Percentiles rank a stretch among this genome's conserved stretches.
Evolutionary conservation across 208 protist species (phyloP).

Genomic region (Trypanosoma melophagium): DNA sequence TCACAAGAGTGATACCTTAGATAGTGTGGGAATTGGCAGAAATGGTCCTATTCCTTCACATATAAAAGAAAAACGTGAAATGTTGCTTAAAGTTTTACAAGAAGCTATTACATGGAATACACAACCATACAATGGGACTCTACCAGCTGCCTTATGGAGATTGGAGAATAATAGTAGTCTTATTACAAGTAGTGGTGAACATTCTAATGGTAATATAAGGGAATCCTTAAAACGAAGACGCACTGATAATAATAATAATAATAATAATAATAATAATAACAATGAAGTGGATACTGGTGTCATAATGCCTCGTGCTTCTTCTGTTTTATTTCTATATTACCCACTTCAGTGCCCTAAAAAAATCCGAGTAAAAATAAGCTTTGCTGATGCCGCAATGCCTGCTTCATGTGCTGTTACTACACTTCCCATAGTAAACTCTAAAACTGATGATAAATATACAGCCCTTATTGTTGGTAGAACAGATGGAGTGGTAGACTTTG

Average conservation of each 20-base stretch:
- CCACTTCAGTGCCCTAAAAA: constrained; percentile 35
- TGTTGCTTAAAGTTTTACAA: constrained; percentile 45
- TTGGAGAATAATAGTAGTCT: background rate
- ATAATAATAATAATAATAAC: background rate
- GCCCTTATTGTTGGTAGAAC: constrained; percentile 56
- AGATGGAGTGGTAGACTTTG: constrained; percentile 65
- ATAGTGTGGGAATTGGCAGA: constrained; percentile 13
- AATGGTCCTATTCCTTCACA: constrained; percentile 26
- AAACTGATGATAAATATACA: background rate
- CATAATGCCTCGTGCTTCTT: background rate
- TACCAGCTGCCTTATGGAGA: constrained; percentile 44
- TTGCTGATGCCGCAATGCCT: constrained; percentile 28
- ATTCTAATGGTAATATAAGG: background rate
- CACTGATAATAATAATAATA: constrained; percentile 1
- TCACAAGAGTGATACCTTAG: constrained; percentile 30
- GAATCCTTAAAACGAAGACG: background rate
- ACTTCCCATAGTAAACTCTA: background rate
- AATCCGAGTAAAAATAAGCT: constrained; percentile 34
- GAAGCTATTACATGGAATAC: constrained; percentile 50
- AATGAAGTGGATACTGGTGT: background rate
- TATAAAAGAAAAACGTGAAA: constrained; percentile 36
- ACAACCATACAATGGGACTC: constrained; percentile 47
- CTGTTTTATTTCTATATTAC: constrained; percentile 28
- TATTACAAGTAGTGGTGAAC: background rate
- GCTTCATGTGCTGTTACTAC: constrained; percentile 32